Evolutionary conservation across 1,139 yeast genomes (phyloP), one percentile per base, ranked within the genome.

Genomic region (Geotrichum citri-aurantii): DNA sequence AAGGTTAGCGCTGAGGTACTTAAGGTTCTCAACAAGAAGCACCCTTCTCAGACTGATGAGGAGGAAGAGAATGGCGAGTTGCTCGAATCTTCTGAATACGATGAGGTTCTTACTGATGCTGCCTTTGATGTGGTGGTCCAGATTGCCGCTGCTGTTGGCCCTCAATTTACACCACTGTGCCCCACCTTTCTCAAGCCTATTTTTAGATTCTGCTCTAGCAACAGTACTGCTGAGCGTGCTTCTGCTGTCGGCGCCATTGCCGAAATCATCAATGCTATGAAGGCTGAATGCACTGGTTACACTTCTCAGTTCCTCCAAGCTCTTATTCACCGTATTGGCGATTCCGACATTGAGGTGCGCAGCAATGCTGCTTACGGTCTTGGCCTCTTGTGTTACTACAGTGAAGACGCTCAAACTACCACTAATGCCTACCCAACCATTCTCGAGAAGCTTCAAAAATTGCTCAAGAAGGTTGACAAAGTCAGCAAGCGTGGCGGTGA

Each of bases 361-460:
- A 93, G 97, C 66, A 89, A 91, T 68, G 95, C 98, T 59, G 97
- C 98, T 19, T 93, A 90, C 71, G 99, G 98, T 79, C 83, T 89
- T 65, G 99, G 99, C 65, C 76, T 91, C 64, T 76, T 91, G 62
- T 78, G 91, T 64, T 86, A 84, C 74, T 74, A 77, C 74, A 79
- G 89, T 59, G 66, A 68, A 24, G 66, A 68, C 50, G 63, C 77
- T 40, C 69, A 78, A 26, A 75, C 77, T 63, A 89, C 86, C 70
- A 80, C 86, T 65, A 77, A 86, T 49, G 73, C 85, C 29, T 92
- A 85, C 75, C 85, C 84, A 64, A 79, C 82, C 54, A 82, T 92
- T 60, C 80, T 95, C 69, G 83, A 83, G 72, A 83, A 88, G 62
- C 80, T 93, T 69, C 91, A 90, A 75, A 86, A 87, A 68, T 78